phyloP scores from a whole-genome alignment of 1,139 yeast genomes.

The Diutina ranongensis region DNA sequence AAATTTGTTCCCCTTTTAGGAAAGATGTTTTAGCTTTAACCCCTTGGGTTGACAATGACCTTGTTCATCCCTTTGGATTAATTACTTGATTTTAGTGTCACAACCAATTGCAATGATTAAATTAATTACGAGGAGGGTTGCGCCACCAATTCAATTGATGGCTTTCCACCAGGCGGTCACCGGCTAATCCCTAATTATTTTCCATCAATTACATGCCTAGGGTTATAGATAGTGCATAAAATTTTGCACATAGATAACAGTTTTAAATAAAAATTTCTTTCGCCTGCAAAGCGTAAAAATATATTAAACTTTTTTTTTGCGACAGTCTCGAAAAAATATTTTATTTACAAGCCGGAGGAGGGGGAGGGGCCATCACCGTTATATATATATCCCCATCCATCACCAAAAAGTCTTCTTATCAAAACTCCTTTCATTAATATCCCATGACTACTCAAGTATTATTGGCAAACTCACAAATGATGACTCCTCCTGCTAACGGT shows the following conservation, averaged over 20 bases:
- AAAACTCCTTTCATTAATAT: background rate
- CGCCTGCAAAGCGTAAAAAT: background rate
- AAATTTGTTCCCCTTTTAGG: background rate
- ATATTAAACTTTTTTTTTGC: too few relatives aligned
- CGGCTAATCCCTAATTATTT: too few relatives aligned
- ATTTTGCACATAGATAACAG: background rate
- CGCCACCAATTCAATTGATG: too few relatives aligned
- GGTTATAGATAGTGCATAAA: background rate
- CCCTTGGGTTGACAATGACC: background rate
- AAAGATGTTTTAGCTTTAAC: background rate
- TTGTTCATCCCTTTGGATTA: background rate
- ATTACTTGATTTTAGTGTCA: too few relatives aligned
- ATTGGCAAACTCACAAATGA: constrained; percentile 6
- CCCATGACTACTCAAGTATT: constrained; percentile 12
- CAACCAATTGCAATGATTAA: too few relatives aligned
- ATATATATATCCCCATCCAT: background rate
- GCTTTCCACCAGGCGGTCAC: too few relatives aligned
- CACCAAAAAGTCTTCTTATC: too few relatives aligned
- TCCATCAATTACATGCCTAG: too few relatives aligned
- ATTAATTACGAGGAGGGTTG: too few relatives aligned
- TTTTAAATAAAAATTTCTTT: too few relatives aligned
- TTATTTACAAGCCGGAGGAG: background rate
- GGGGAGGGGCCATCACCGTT: background rate
- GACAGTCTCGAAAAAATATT: too few relatives aligned
- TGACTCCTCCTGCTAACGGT: constrained; percentile 33